Evolutionary conservation across 345 rosid species (phyloP), one percentile per base, ranked within the genome.

Genomic region (Eucalyptus cladocalyx): DNA sequence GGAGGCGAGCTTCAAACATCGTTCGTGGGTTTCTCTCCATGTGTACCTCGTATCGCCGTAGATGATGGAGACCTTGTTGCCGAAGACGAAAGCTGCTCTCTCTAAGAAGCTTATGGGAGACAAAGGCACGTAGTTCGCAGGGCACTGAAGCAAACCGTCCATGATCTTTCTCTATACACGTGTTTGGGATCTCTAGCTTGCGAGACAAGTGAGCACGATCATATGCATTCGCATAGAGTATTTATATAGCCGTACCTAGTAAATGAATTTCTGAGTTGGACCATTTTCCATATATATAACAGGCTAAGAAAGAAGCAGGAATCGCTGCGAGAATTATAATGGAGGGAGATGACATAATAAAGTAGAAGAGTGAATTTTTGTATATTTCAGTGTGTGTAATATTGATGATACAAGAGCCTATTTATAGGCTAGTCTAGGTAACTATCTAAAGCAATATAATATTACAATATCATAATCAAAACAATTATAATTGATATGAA

Each of bases 1-100:
- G 56, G 98, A 96, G 90, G 99, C 97, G 54, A 97, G 69, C 69
- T 90, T 94, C 87, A 92, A 91, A 90, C 99, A 96, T 87, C 95
- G 93, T 42, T 91, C 87, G 87, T 93, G 91, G 13, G 98, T 95
- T 86, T 96, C 89, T 21, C 90, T 91, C 98, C 98, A 97, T 3
- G 97, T 90, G 91, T 91, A 95, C 34, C 65, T 80, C 50, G 89
- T 45, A 10, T 65, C 12, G n/a, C 96, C 95, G 86, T 96, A 94
- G 54, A 96, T 87, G 65, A 96, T 86, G 88, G 98, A 94, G 18
- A 87, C 88, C 87, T 90, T 92, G 87, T 92, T 92, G 49, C 92
- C 92, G 87, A 92, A 92, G 88, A 96, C 94, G 34, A 43, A 47
- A 9, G 97, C 95, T 30, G 98, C 94, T 88, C 95, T 91, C 89